Percentiles rank a stretch among this genome's conserved stretches.
Evolutionary conservation across 768 basidiomycete genomes (phyloP).

Genomic region (Mycena venus): DNA sequence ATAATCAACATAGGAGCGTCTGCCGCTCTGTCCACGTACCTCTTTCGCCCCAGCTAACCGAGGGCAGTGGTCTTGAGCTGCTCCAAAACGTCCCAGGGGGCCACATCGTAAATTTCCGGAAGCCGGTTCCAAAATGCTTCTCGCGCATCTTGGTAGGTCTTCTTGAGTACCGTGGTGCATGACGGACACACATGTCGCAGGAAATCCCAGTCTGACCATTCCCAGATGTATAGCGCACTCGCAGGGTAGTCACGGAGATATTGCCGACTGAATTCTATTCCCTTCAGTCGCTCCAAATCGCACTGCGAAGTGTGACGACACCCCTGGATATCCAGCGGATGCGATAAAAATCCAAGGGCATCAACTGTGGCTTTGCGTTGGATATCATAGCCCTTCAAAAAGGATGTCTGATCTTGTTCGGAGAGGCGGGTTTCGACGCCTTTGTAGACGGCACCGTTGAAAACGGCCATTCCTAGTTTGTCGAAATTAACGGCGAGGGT

Average conservation of each 20-base stretch:
- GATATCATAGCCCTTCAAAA: not conserved
- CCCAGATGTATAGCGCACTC: too few species aligned
- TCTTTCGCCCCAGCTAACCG: too few species aligned
- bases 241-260: too few species aligned
- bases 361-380: not conserved
- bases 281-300: too few species aligned
- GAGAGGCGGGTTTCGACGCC: not conserved
- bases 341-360: not conserved
- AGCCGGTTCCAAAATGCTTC: slow-evolving; percentile 7
- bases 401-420: not conserved
- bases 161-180: not conserved
- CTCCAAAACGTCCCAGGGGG: not conserved
- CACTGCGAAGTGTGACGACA: too few species aligned
- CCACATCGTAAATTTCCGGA: not conserved
- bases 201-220: not conserved
- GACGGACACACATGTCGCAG: not conserved
- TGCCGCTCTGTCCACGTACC: too few species aligned
- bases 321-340: not conserved
- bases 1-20: too few species aligned
- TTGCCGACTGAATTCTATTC: not conserved
- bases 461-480: not conserved
- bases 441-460: not conserved
- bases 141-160: not conserved
- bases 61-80: not conserved
- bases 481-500: not conserved